Evolutionary conservation across 2,329 filamentous ascomycete species (phyloP).

Genomic region (Zymoseptoria passerinii): DNA sequence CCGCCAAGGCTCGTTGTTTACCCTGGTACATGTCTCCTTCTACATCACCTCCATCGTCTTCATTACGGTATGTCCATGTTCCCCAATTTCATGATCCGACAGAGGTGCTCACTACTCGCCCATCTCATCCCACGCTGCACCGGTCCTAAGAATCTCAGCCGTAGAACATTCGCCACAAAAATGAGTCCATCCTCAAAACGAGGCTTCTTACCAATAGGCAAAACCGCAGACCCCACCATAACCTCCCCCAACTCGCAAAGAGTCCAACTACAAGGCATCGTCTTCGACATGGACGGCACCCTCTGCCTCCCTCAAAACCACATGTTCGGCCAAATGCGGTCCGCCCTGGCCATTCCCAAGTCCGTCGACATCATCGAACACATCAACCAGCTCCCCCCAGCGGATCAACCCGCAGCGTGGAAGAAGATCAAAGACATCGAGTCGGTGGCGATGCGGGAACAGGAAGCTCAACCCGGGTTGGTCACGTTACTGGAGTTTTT

Average conservation of each 20-base stretch:
- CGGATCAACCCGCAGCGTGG: constrained; percentile 51
- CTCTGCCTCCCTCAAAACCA: constrained; percentile 91
- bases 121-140: not conserved
- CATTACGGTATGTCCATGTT: not conserved
- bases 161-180: not conserved
- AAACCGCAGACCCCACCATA: not conserved
- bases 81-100: not conserved
- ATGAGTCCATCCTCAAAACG: not conserved
- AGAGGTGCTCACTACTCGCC: not conserved
- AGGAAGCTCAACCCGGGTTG: constrained; percentile 76
- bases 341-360: constrained; percentile 63
- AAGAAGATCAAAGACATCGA: constrained; percentile 72
- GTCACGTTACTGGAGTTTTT: constrained; percentile 73
- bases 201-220: not conserved
- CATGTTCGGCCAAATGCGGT: constrained; percentile 88
- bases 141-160: not conserved
- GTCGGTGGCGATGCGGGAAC: constrained; percentile 66
- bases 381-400: constrained; percentile 63
- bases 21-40: not conserved
- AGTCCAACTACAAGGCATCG: constrained; percentile 45
- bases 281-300: constrained; percentile 95
- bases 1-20: not conserved
- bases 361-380: constrained; percentile 79
- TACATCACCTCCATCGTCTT: not conserved
- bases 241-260: not conserved